Percentiles rank a stretch among this genome's conserved stretches.
phyloP scores from a whole-genome alignment of 805 yeast species.

The Komagataella kurtzmanii region DNA sequence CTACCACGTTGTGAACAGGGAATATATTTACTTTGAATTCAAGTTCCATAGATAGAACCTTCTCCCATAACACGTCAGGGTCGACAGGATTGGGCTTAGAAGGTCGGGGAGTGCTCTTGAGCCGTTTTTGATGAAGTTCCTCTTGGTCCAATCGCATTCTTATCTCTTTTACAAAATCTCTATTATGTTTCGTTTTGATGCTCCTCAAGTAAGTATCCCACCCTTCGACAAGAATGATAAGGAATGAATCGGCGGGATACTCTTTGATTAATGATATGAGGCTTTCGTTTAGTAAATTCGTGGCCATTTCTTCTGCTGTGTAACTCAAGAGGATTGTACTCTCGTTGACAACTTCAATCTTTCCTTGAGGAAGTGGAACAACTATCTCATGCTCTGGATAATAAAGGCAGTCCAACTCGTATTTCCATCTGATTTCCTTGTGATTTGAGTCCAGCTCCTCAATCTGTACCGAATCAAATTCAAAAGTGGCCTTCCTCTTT shows the following conservation, averaged over 20 bases:
- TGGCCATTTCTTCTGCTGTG: conserved; percentile 30
- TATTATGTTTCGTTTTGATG: conserved; percentile 30
- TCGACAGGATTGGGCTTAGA: not conserved
- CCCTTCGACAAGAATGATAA: conserved; percentile 34
- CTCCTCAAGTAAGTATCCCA: conserved; percentile 30
- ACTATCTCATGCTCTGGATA: conserved; percentile 34
- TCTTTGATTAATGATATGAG: conserved; percentile 11
- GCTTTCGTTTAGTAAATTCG: conserved; percentile 8
- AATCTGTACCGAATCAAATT: not conserved
- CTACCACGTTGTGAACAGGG: conserved; percentile 30
- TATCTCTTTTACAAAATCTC: conserved; percentile 25
- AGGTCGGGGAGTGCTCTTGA: not conserved
- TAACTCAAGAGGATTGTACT: conserved; percentile 28
- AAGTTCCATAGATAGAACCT: conserved; percentile 25
- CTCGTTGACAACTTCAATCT: conserved; percentile 23
- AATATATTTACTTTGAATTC: conserved; percentile 34
- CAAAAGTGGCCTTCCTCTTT: not conserved
- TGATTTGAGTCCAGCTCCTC: not conserved
- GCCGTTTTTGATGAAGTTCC: not conserved
- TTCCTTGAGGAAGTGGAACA: conserved; percentile 30
- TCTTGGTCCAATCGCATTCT: conserved; percentile 12
- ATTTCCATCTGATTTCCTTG: conserved; percentile 38
- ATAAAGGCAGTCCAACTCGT: conserved; percentile 35
- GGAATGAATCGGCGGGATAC: conserved; percentile 12
- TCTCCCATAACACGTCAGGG: not conserved